Base-by-base conservation (phyloP, 1,284 basidiomycete species). In the Flammula alnicola region DNA sequence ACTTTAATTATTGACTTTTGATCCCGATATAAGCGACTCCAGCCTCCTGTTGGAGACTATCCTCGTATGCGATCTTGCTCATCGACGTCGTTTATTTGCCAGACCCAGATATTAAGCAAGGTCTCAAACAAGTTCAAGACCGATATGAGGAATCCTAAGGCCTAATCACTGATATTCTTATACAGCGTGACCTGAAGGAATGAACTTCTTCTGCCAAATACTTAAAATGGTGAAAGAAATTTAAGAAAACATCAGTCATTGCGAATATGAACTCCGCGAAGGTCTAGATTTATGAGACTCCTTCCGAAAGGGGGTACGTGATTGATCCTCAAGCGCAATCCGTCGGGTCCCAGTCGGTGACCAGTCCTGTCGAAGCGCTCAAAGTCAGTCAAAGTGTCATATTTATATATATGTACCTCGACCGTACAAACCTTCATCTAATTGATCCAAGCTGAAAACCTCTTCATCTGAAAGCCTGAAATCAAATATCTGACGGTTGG, bases 401-500 rank as follows among this genome's bases (percentile, higher is more conserved):
- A 19, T 48, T 16, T 35, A 30, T 32, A 10, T 12, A 29, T 22
- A 41, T 36, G 17, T n/a, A 36, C 25, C n/a, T n/a, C n/a, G n/a
- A n/a, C n/a, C n/a, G n/a, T 22, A 29, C 65, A 58, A 44, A 74
- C 83, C 72, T 73, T 83, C 77, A 60, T 87, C 77, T n/a, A 86
- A 65, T 4, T 55, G 61, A 56, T 84, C 77, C n/a, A 87, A 64
- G 20, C 65, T 63, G 1, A 51, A 49, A 43, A 89, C 71, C 49
- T 86, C 83, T 12, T 77, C 72, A 0, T 68, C 60, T 3, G 65
- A 65, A 8, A 88, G 71, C 48, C 74, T 71, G 56, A 88, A 89
- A 58, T 82, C 77, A 53, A 78, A 86, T 7, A 87, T 68, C 17
- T 83, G 63, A 0, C 76, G 67, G 60, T 90, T 89, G 5, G 77